These are phyloP conservation scores for Schwanniomyces yamadae DNA, from an alignment of 805 yeast genomes.

Conservation along the genomic window DNA sequence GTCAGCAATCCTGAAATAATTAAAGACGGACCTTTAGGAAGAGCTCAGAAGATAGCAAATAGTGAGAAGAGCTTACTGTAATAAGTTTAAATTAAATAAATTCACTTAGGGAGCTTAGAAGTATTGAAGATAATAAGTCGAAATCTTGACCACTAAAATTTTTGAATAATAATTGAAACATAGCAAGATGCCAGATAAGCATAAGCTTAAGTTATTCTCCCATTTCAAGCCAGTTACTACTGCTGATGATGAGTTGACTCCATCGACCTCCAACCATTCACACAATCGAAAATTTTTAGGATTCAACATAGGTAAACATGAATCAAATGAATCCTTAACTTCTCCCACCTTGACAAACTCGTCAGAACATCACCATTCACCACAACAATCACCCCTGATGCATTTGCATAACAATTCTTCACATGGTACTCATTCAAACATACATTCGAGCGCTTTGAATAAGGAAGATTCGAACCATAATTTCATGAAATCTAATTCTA, in stretches of 20 bases:
- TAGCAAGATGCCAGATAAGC: slow-evolving; percentile 41
- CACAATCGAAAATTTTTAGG: slow-evolving; percentile 34
- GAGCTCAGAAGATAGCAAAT: neutral
- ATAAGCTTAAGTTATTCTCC: slow-evolving; percentile 40
- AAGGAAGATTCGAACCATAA: slow-evolving; percentile 29
- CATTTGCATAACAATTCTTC: slow-evolving; percentile 3
- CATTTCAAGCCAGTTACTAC: slow-evolving; percentile 33
- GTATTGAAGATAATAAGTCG: no score
- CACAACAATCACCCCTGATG: slow-evolving; percentile 6
- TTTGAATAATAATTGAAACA: slow-evolving; percentile 2
- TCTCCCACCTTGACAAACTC: slow-evolving; percentile 37
- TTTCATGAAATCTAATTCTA: slow-evolving; percentile 45
- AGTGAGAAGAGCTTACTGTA: no score
- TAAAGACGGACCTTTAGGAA: slow-evolving; percentile 1
- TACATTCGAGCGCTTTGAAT: slow-evolving; percentile 9
- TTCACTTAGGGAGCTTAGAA: no score
- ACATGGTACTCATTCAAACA: slow-evolving; percentile 11
- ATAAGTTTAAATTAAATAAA: no score
- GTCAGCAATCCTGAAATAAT: no score
- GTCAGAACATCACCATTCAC: slow-evolving; percentile 20
- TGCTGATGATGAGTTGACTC: slow-evolving; percentile 24
- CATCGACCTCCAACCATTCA: slow-evolving; percentile 32
- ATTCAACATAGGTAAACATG: slow-evolving; percentile 42
- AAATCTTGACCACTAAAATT: no score
- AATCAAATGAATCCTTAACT: slow-evolving; percentile 34